Evolutionary conservation across 2,329 filamentous ascomycete genomes (phyloP).

Genomic region (Aureobasidium lini): DNA sequence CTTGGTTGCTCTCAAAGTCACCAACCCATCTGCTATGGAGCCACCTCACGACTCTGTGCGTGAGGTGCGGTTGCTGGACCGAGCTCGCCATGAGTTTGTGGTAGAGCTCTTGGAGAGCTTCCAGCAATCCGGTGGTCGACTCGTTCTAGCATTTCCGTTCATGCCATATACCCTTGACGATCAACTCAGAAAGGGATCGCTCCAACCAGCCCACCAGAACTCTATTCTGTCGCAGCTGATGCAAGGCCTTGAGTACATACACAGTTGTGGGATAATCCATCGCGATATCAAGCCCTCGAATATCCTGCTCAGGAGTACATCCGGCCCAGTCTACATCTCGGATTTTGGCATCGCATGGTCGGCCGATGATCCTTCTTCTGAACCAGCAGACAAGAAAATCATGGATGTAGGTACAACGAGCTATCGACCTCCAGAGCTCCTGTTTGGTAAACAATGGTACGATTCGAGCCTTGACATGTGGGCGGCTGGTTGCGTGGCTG

Average conservation of each 20-base stretch:
- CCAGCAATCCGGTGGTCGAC: slow-evolving; percentile 57
- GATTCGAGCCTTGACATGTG: slow-evolving; percentile 73
- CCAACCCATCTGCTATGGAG: slow-evolving; percentile 61
- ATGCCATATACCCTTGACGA: slow-evolving; percentile 64
- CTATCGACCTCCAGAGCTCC: slow-evolving; percentile 81
- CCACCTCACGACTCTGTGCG: slow-evolving; percentile 76
- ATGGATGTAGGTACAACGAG: slow-evolving; percentile 89
- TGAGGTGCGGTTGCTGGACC: slow-evolving; percentile 66
- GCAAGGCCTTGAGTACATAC: slow-evolving; percentile 61
- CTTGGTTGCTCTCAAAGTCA: slow-evolving; percentile 69
- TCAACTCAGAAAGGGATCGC: slow-evolving; percentile 49
- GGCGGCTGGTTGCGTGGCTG: slow-evolving; percentile 76
- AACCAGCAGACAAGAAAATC: slow-evolving; percentile 63
- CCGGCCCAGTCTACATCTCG: slow-evolving; percentile 70
- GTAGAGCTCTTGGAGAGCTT: slow-evolving; percentile 69
- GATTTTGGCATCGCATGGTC: slow-evolving; percentile 70
- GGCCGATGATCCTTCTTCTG: slow-evolving; percentile 47
- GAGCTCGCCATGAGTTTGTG: slow-evolving; percentile 50
- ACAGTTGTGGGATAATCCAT: slow-evolving; percentile 72
- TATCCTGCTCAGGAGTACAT: slow-evolving; percentile 38
- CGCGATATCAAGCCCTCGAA: slow-evolving; percentile 93
- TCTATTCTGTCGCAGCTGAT: slow-evolving; percentile 61
- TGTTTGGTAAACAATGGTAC: slow-evolving; percentile 78
- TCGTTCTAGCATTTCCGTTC: slow-evolving; percentile 81
- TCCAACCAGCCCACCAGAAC: slow-evolving; percentile 19